A percentile compares a stretch with the other conserved stretches of the same genome.
Evolutionary conservation across 1,284 basidiomycete species (phyloP).

Genomic region (Fomitiporia mediterranea): DNA sequence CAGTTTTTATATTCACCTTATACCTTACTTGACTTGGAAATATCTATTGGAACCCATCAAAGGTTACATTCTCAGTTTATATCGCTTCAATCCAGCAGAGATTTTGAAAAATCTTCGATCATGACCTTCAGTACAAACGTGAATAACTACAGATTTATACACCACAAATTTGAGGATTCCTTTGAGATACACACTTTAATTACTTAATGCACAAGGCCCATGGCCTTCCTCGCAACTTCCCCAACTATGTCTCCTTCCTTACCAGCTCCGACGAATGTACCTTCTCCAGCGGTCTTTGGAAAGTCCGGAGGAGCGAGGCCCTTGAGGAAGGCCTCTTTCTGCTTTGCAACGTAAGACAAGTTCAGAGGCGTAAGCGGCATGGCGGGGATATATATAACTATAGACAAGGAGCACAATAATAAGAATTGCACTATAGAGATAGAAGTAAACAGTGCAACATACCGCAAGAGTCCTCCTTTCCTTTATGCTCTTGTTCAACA

Average conservation of each 20-base stretch:
- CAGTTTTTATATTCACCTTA: too few relatives aligned
- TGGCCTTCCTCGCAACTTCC: constrained; percentile 46
- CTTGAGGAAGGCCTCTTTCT: constrained; percentile 54
- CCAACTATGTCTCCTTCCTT: constrained; percentile 43
- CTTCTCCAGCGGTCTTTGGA: constrained; percentile 54
- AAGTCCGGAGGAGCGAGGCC: constrained; percentile 73
- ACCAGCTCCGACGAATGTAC: constrained; percentile 46
- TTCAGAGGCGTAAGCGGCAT: constrained; percentile 68
- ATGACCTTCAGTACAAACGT: too few relatives aligned
- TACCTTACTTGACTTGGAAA: too few relatives aligned
- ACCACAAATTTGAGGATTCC: too few relatives aligned
- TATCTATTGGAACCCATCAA: too few relatives aligned
- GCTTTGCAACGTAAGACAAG: constrained; percentile 56
- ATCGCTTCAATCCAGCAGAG: too few relatives aligned
- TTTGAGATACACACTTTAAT: too few relatives aligned
- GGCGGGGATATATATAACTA: constrained; percentile 80
- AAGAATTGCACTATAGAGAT: neutral
- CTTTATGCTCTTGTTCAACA: constrained; percentile 70
- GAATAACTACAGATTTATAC: too few relatives aligned
- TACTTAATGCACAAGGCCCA: constrained; percentile 39
- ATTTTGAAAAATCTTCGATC: too few relatives aligned
- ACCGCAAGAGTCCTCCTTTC: constrained; percentile 69
- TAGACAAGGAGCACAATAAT: constrained; percentile 53
- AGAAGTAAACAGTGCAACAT: constrained; percentile 19
- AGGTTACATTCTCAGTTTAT: too few relatives aligned